These are phyloP conservation scores for Bipolaris cookei DNA, from an alignment of 2,329 filamentous ascomycete species.

Conservation along the genomic window DNA sequence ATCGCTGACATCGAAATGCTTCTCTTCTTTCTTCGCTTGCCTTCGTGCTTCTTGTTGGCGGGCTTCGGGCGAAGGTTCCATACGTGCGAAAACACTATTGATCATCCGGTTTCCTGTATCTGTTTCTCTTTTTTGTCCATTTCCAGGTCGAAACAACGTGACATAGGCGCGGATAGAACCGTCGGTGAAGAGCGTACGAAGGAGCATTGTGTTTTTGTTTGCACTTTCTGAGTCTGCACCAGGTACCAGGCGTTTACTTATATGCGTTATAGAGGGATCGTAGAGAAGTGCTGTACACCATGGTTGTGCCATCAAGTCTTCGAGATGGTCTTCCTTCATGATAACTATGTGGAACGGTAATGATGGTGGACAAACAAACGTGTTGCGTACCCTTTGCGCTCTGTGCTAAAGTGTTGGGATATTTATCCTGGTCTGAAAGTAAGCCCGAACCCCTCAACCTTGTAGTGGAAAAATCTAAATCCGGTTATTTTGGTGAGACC, in stretches of 20 bases:
- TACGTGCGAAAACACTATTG: conserved; percentile 1
- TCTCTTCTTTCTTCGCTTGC: conserved; percentile 19
- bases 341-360: background rate
- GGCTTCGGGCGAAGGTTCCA: background rate
- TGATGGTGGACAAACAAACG: background rate
- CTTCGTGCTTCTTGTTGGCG: conserved; percentile 1
- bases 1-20: conserved; percentile 17
- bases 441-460: too few species aligned
- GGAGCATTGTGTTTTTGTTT: conserved; percentile 31
- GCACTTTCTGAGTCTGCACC: conserved; percentile 1
- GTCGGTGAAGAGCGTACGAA: conserved; percentile 32
- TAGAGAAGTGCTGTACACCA: conserved; percentile 37
- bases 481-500: too few species aligned
- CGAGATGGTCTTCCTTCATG: conserved; percentile 24
- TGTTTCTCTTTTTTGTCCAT: conserved; percentile 7
- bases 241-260: conserved; percentile 21
- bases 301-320: conserved; percentile 34
- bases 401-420: too few species aligned
- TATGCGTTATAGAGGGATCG: conserved; percentile 21
- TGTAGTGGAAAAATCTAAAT: too few species aligned
- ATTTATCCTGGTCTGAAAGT: too few species aligned
- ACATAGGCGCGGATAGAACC: conserved; percentile 34
- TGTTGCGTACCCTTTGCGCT: too few species aligned
- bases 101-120: conserved; percentile 14
- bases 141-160: conserved; percentile 28